Base-by-base conservation (phyloP, 108 stramenopile genomes). In the Nannochloropsis granulata region DNA sequence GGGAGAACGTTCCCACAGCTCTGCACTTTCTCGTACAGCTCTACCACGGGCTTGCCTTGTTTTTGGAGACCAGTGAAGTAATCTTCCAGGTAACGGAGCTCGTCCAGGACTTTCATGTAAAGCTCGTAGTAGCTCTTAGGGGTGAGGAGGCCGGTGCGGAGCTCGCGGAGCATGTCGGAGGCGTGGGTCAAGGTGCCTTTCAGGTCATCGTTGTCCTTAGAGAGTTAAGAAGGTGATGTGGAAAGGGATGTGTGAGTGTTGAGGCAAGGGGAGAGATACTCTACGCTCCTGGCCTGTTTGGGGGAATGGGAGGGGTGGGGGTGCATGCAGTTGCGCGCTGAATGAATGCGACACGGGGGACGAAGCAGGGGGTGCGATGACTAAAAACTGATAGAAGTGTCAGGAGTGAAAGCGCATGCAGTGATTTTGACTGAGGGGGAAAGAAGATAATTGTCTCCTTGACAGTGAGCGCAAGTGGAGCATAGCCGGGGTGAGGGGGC, bases 41-140 rank as follows among this genome's bases (percentile, higher is more conserved):
- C 94, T 83, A 86, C 84, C 88, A 95, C 91, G 25, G 95, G 92
- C 86, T 90, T 94, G 42, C 92, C 93, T 25, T 78, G 56, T 79
- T 71, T 79, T 79, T 83, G 79, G 44, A 96, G 82, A 24, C 89
- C 80, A 80, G 93, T 80, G 83, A 99, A 90, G 87, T 93, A 99
- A 26, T 96, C 94, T 89, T 99, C 97, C 42, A 99, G 88, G 44
- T 90, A 91, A 13, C 94, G 94, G 91, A 99, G 86, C 80, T 98
- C 95, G 81, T 97, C 97, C 89, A 98, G 88, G 25, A 95, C 94
- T 42, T 94, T 89, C 93, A 98, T 94, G 92, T 99, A 97, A 23
- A 99, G 90, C 90, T 98, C 98, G 90, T 98, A 98, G 90, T 99
- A 99, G 89, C 96, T 94, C 86, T 95, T 94, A 82, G 99, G 99